These are phyloP conservation scores for Xylariaceae sp. DNA, from an alignment of 2,329 filamentous ascomycete genomes.

Conservation along the genomic window DNA sequence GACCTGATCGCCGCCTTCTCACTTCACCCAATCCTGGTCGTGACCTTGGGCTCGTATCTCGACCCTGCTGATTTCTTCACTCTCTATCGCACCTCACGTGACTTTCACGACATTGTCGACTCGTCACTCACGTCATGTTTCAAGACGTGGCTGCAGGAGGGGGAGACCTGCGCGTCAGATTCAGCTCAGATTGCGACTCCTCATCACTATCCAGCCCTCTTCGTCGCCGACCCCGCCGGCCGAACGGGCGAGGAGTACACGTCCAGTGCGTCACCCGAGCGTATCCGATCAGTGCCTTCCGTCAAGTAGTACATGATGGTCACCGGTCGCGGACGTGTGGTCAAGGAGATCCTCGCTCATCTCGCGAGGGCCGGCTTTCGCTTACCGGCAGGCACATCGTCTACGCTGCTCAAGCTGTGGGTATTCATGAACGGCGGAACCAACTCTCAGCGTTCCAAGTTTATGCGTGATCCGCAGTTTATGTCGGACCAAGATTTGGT, in stretches of 20 bases:
- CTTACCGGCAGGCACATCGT: conserved; percentile 45
- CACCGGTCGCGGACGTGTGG: conserved; percentile 50
- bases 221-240: conserved; percentile 10
- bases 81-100: conserved; percentile 52
- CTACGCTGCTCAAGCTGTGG: conserved; percentile 65
- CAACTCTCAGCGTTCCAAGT: conserved; percentile 48
- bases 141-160: background rate
- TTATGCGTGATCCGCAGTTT: conserved; percentile 49
- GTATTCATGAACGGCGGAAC: conserved; percentile 64
- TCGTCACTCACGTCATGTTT: conserved; percentile 35
- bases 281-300: conserved; percentile 53
- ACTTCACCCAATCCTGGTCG: conserved; percentile 35
- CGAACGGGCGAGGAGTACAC: conserved; percentile 3
- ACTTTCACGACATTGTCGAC: conserved; percentile 51
- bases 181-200: conserved; percentile 1
- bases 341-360: conserved; percentile 59
- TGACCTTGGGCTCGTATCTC: conserved; percentile 40
- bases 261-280: conserved; percentile 9
- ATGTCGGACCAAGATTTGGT: conserved; percentile 61
- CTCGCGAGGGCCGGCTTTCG: conserved; percentile 57
- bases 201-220: conserved; percentile 18
- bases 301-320: conserved; percentile 68
- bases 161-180: background rate
- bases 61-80: conserved; percentile 43
- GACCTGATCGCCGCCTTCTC: background rate